Conservation (phyloP, 129 eudicot species). For the Chrysanthemum makinoi region DNA sequence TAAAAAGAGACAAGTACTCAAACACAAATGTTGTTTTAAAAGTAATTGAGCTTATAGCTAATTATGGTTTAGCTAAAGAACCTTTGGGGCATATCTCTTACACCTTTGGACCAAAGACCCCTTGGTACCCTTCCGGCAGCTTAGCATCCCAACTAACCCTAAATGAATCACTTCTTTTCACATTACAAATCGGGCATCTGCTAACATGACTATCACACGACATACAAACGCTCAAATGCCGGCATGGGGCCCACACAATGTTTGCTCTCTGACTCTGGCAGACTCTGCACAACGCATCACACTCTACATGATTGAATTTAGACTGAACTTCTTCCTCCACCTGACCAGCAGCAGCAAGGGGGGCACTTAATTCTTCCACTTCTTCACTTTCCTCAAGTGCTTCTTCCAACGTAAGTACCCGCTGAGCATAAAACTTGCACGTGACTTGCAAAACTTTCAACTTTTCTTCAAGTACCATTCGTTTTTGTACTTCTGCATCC, state of each 20-base stretch:
- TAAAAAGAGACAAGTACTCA: no score
- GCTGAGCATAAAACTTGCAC: no score
- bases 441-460: not conserved
- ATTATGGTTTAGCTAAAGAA: no score
- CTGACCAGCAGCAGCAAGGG: no score
- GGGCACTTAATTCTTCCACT: no score
- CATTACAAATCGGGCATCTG: not conserved
- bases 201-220: not conserved
- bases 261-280: not conserved
- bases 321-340: not conserved
- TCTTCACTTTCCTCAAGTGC: no score
- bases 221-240: not conserved
- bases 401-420: no score
- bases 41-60: no score
- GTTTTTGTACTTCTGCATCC: not conserved
- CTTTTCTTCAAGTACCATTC: not conserved
- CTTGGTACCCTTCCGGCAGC: no score
- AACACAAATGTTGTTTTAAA: no score
- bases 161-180: not conserved
- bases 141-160: not conserved
- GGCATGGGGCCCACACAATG: not conserved
- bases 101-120: no score
- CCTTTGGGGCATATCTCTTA: no score
- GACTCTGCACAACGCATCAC: not conserved
- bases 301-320: not conserved